These are phyloP conservation scores for Kwoniella heveanensis DNA, from an alignment of 768 basidiomycete species.

Conservation along the genomic window DNA sequence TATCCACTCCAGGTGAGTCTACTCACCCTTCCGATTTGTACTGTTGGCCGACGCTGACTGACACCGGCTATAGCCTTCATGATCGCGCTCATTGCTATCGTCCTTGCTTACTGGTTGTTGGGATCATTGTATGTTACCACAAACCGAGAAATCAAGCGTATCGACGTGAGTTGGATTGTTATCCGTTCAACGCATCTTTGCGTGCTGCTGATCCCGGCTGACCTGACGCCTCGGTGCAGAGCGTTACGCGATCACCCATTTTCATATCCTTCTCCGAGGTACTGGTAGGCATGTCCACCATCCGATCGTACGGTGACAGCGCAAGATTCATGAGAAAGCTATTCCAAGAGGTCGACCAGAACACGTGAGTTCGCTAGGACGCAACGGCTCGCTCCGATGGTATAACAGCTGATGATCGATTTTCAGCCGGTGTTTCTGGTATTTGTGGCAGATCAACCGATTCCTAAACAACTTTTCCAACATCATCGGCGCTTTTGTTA, in stretches of 20 bases:
- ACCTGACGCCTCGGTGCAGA: constrained; percentile 28
- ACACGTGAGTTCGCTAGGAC: constrained; percentile 44
- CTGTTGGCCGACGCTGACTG: background rate
- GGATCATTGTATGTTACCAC: constrained; percentile 57
- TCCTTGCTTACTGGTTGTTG: constrained; percentile 51
- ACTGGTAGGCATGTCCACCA: constrained; percentile 56
- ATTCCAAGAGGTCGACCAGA: constrained; percentile 55
- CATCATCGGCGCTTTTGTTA: constrained; percentile 55
- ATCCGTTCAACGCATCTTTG: background rate
- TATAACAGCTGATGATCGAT: background rate
- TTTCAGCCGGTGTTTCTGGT: constrained; percentile 56
- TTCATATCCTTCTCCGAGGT: constrained; percentile 57
- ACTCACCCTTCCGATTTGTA: background rate
- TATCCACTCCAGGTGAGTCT: constrained; percentile 52
- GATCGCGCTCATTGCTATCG: constrained; percentile 50
- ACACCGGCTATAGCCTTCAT: constrained; percentile 44
- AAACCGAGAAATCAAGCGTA: constrained; percentile 58
- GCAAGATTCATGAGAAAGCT: constrained; percentile 56
- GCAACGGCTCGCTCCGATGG: background rate
- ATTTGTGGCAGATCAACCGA: constrained; percentile 57
- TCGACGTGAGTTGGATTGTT: constrained; percentile 49
- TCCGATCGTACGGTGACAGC: constrained; percentile 58
- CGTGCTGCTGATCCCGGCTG: background rate
- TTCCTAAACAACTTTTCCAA: constrained; percentile 54
- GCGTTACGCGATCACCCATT: constrained; percentile 56